Evolutionary conservation across 495 filamentous ascomycete genomes (phyloP).

Genomic region (Endocarpon pusillum): DNA sequence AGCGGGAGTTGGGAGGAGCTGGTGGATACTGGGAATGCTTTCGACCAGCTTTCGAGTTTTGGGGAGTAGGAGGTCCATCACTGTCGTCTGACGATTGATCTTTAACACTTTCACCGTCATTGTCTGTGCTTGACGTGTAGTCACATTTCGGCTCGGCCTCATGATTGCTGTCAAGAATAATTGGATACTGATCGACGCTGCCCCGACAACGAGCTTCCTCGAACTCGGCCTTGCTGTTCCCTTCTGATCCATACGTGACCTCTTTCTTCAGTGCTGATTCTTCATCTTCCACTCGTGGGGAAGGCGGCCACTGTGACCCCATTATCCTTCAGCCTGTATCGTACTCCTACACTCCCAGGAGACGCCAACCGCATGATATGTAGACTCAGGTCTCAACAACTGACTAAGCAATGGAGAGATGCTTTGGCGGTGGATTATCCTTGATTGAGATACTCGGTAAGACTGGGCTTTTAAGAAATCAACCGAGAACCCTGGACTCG

Average conservation of each 20-base stretch:
- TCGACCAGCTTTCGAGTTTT: neutral
- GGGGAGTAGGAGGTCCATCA: conserved; percentile 20
- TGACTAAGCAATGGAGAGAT: too few species aligned
- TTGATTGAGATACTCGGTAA: too few species aligned
- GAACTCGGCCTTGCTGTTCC: conserved; percentile 19
- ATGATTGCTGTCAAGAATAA: conserved; percentile 20
- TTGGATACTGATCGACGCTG: conserved; percentile 28
- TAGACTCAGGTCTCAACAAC: too few species aligned
- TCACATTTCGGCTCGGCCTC: conserved; percentile 9
- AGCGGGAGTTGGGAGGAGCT: conserved; percentile 5
- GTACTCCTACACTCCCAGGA: too few species aligned
- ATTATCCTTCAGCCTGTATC: too few species aligned
- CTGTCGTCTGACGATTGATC: conserved; percentile 23
- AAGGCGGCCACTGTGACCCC: conserved; percentile 22
- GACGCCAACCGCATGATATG: too few species aligned
- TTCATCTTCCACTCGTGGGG: conserved; percentile 30
- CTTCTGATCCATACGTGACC: conserved; percentile 17
- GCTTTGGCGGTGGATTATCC: too few species aligned
- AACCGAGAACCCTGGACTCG: too few species aligned
- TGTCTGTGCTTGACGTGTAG: conserved; percentile 3
- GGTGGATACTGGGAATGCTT: conserved; percentile 4
- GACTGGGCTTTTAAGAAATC: too few species aligned
- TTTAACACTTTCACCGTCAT: conserved; percentile 6
- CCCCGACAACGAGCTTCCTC: conserved; percentile 26
- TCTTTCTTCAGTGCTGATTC: conserved; percentile 24